These are phyloP conservation scores for Stramenopiles sp. DNA, from an alignment of 352 stramenopile species.

Conservation along the genomic window DNA sequence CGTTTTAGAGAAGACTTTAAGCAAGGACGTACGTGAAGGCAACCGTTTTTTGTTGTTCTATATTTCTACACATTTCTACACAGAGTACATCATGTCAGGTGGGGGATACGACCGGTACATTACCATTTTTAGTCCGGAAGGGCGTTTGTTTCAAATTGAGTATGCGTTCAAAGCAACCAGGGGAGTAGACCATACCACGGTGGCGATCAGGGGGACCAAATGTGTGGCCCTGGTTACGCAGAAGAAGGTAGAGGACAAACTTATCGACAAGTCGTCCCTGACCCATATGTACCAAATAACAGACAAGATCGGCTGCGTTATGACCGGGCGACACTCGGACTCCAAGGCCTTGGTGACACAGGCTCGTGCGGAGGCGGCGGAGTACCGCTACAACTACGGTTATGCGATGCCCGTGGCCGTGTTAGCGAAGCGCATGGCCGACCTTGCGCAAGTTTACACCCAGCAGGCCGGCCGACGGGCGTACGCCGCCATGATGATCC, in stretches of 20 bases:
- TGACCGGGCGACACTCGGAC: constrained; percentile 70
- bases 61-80: background rate
- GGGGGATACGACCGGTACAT: constrained; percentile 69
- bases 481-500: constrained; percentile 78
- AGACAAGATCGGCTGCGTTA: constrained; percentile 75
- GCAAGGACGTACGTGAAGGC: too few relatives aligned
- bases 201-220: constrained; percentile 80
- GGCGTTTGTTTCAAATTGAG: constrained; percentile 95
- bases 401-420: constrained; percentile 82
- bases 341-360: constrained; percentile 74
- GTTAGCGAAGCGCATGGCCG: constrained; percentile 85
- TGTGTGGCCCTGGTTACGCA: constrained; percentile 86
- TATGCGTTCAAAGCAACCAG: constrained; percentile 96
- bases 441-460: constrained; percentile 87
- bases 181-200: constrained; percentile 73
- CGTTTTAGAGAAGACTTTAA: too few relatives aligned
- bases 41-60: background rate
- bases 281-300: constrained; percentile 90
- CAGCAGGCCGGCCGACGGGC: constrained; percentile 78
- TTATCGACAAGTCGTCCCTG: constrained; percentile 81
- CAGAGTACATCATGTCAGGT: constrained; percentile 38
- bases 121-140: constrained; percentile 97
- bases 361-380: constrained; percentile 81
- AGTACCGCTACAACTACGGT: constrained; percentile 91
- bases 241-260: constrained; percentile 89